Conservation (phyloP, 2,329 filamentous ascomycete genomes). For the Penicillium sp. region DNA sequence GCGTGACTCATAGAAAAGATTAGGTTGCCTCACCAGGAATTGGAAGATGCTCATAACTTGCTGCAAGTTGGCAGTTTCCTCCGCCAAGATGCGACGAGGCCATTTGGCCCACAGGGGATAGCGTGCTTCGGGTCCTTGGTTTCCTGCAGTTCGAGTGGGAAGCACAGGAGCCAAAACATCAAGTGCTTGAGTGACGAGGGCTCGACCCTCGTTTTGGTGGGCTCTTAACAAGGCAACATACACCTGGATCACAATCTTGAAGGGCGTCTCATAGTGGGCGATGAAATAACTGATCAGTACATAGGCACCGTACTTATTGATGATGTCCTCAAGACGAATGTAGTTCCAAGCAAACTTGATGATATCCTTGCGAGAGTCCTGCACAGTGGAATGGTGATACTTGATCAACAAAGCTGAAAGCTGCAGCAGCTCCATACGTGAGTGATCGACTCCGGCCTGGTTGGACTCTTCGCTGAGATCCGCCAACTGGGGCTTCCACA, state of each 20-base stretch:
- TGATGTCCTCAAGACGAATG: slow-evolving; percentile 95
- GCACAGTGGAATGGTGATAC: slow-evolving; percentile 82
- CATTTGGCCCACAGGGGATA: slow-evolving; percentile 84
- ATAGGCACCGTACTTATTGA: slow-evolving; percentile 98
- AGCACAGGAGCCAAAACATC: slow-evolving; percentile 94
- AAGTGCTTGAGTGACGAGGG: slow-evolving; percentile 88
- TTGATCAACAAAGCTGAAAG: slow-evolving; percentile 94
- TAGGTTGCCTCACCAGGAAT: slow-evolving; percentile 87
- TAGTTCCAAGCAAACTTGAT: slow-evolving; percentile 99
- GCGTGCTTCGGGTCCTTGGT: slow-evolving; percentile 66
- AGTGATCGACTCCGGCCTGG: slow-evolving; percentile 89
- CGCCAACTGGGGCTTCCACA: slow-evolving; percentile 87
- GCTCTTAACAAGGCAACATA: slow-evolving; percentile 89
- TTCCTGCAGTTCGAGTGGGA: slow-evolving; percentile 65
- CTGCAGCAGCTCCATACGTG: slow-evolving; percentile 92
- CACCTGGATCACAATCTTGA: slow-evolving; percentile 93
- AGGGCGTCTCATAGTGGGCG: slow-evolving; percentile 89
- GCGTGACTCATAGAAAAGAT: slow-evolving; percentile 90
- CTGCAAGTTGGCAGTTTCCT: slow-evolving; percentile 91
- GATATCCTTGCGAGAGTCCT: slow-evolving; percentile 93
- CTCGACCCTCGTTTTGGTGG: slow-evolving; percentile 90
- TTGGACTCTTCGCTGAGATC: slow-evolving; percentile 80
- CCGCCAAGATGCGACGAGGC: slow-evolving; percentile 84
- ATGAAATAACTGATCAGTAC: slow-evolving; percentile 98
- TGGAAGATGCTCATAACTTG: slow-evolving; percentile 98